These are phyloP conservation scores for Globisporangium irregulare DNA, from an alignment of 352 stramenopile species.

Conservation along the genomic window DNA sequence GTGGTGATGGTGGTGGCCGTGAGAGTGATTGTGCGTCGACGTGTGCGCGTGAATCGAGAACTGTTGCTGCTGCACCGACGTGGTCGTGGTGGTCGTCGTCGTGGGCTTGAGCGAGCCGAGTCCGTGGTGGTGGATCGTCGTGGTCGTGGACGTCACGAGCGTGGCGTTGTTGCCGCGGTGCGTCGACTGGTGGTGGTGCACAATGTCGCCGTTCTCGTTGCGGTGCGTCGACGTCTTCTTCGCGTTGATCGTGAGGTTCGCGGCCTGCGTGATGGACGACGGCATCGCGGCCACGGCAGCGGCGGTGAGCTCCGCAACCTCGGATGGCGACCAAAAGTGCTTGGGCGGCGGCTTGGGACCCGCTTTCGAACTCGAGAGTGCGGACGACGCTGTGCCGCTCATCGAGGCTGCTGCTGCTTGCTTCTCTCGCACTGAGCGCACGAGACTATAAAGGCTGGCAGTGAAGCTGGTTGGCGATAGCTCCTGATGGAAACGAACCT, in stretches of 20 bases:
- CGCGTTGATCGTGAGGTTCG: slow-evolving; percentile 36
- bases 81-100: slow-evolving; percentile 23
- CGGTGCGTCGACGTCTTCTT: slow-evolving; percentile 58
- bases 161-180: slow-evolving; percentile 67
- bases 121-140: slow-evolving; percentile 64
- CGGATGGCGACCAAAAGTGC: slow-evolving; percentile 67
- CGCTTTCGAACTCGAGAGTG: slow-evolving; percentile 1
- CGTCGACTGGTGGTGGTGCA: slow-evolving; percentile 76
- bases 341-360: slow-evolving; percentile 42
- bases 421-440: neutral
- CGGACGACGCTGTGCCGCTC: slow-evolving; percentile 35
- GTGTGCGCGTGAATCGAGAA: slow-evolving; percentile 34
- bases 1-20: slow-evolving; percentile 46
- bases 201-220: slow-evolving; percentile 71
- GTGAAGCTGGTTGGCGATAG: neutral
- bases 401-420: slow-evolving; percentile 20
- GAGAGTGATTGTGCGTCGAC: slow-evolving; percentile 24
- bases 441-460: neutral
- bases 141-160: slow-evolving; percentile 74
- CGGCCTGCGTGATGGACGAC: slow-evolving; percentile 52
- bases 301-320: slow-evolving; percentile 75
- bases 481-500: slow-evolving; percentile 1
- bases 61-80: slow-evolving; percentile 37
- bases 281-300: slow-evolving; percentile 66
- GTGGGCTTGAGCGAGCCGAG: slow-evolving; percentile 27